phyloP scores from a whole-genome alignment of 2,329 filamentous ascomycete genomes.

The Colletotrichum musicola region DNA sequence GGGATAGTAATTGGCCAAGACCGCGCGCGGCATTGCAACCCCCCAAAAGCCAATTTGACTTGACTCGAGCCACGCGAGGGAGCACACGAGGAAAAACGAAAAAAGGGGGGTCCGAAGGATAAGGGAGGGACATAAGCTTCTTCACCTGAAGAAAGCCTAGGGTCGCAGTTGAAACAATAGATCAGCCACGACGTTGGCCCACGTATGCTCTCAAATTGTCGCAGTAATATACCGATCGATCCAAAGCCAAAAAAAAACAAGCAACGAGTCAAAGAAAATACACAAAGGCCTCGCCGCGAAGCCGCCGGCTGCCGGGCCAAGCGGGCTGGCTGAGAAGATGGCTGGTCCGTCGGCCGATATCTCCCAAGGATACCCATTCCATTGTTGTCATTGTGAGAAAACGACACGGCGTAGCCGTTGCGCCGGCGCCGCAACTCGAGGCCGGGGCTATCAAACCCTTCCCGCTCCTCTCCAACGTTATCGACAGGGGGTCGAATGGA shows the following conservation, averaged over 20 bases:
- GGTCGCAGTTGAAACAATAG: constrained; percentile 24
- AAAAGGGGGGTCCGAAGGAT: constrained; percentile 1
- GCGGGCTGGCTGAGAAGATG: background rate
- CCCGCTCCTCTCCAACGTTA: constrained; percentile 1
- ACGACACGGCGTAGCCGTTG: background rate
- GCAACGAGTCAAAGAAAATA: background rate
- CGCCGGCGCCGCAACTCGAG: background rate
- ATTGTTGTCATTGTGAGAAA: background rate
- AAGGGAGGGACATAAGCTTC: constrained; percentile 25
- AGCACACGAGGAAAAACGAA: background rate
- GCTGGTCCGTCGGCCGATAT: background rate
- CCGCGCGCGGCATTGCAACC: no score
- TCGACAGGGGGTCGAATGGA: constrained; percentile 7
- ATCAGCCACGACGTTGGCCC: constrained; percentile 6
- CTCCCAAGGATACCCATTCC: no score
- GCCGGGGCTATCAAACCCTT: background rate
- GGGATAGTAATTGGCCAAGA: no score
- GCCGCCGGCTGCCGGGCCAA: background rate
- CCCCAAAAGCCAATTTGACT: background rate
- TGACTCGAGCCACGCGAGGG: background rate
- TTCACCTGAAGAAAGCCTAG: constrained; percentile 27
- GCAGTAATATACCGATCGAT: background rate
- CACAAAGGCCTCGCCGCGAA: background rate
- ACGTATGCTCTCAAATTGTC: background rate
- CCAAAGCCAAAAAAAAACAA: no score